phyloP scores from a whole-genome alignment of 768 basidiomycete species.

The Rhizopogon rudus region DNA sequence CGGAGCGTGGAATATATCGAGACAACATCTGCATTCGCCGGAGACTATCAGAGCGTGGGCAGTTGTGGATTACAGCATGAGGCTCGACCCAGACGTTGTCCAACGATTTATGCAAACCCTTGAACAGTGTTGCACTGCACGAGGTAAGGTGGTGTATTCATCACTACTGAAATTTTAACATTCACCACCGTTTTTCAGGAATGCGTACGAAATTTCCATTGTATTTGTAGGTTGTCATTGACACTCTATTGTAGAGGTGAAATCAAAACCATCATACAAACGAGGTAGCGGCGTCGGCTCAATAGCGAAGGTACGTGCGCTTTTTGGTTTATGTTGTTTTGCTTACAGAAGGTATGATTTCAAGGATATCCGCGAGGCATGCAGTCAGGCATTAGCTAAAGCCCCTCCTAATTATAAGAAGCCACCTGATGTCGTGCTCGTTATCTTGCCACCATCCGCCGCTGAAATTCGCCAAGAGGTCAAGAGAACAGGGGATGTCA shows the following conservation, averaged over 20 bases:
- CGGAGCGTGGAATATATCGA: conserved; percentile 36
- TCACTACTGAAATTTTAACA: background rate
- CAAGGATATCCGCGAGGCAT: conserved; percentile 11
- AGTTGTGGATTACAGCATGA: conserved; percentile 27
- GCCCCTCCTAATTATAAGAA: background rate
- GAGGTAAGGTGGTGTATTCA: conserved; percentile 19
- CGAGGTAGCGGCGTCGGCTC: conserved; percentile 1
- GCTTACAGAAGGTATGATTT: conserved; percentile 9
- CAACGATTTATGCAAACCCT: conserved; percentile 21
- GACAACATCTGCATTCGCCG: conserved; percentile 23
- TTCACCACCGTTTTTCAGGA: conserved; percentile 8
- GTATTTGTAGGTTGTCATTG: background rate
- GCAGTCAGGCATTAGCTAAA: background rate
- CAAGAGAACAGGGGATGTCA: conserved; percentile 54
- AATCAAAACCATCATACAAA: conserved; percentile 1
- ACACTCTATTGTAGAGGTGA: background rate
- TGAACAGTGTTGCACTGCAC: conserved; percentile 18
- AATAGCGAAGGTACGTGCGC: background rate
- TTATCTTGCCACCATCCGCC: conserved; percentile 48
- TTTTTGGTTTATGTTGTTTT: background rate
- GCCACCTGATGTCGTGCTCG: conserved; percentile 35
- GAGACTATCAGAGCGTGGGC: conserved; percentile 29
- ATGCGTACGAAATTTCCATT: conserved; percentile 16
- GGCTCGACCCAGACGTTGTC: conserved; percentile 2
- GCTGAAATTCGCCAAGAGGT: conserved; percentile 39